These are phyloP conservation scores for Cubamyces sp. DNA, from an alignment of 768 basidiomycete species.

Conservation along the genomic window DNA sequence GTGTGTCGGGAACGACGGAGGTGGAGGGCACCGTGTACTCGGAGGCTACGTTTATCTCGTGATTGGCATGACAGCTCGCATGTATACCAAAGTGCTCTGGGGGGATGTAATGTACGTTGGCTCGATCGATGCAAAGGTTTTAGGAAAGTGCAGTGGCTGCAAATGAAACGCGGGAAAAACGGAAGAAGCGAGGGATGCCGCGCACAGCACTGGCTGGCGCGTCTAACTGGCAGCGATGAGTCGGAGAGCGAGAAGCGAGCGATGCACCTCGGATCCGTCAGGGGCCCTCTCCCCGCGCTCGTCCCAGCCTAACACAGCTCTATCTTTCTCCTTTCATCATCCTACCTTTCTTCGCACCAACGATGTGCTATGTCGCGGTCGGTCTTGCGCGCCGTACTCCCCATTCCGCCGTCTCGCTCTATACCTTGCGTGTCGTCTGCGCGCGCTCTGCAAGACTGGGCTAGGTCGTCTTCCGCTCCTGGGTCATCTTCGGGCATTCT, in stretches of 20 bases:
- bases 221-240: constrained; percentile 17
- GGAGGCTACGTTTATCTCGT: constrained; percentile 90
- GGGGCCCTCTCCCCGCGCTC: not conserved
- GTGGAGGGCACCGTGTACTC: constrained; percentile 79
- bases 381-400: constrained; percentile 39
- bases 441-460: constrained; percentile 20
- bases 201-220: constrained; percentile 18
- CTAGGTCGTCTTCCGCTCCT: constrained; percentile 6
- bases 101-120: constrained; percentile 6
- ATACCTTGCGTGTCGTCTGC: not conserved
- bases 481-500: constrained; percentile 3
- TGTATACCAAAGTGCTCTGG: constrained; percentile 2
- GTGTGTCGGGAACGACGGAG: constrained; percentile 42
- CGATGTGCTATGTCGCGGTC: constrained; percentile 61
- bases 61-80: not conserved
- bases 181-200: constrained; percentile 2
- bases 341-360: constrained; percentile 11
- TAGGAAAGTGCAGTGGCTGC: not conserved
- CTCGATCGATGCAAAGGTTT: not conserved
- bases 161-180: not conserved
- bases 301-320: not conserved
- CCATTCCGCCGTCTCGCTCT: constrained; percentile 5
- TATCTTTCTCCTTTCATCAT: not conserved
- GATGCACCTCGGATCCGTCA: constrained; percentile 13
- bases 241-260: constrained; percentile 10